Conservation (phyloP, 768 basidiomycete genomes). For the Tulasnella sp. region DNA sequence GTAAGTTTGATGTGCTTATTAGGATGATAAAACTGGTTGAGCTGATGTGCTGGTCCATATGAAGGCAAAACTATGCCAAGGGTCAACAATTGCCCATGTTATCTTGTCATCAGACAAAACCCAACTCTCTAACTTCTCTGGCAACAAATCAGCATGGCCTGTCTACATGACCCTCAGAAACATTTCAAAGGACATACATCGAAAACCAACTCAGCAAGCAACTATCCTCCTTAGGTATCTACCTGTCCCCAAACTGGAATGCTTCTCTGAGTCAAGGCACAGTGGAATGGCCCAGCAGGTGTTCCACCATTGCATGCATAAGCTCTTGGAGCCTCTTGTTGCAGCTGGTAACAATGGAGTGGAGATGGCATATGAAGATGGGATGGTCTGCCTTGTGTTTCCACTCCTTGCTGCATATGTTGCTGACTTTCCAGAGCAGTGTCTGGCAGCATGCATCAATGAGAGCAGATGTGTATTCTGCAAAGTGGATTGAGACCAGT, state of each 20-base stretch:
- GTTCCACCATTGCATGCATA: slow-evolving; percentile 33
- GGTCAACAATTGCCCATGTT: slow-evolving; percentile 33
- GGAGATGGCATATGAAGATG: slow-evolving; percentile 31
- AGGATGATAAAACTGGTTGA: no score
- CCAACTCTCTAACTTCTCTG: slow-evolving; percentile 28
- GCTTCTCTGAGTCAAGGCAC: slow-evolving; percentile 29
- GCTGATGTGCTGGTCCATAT: no score
- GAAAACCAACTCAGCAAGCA: slow-evolving; percentile 30
- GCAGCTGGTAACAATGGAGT: slow-evolving; percentile 28
- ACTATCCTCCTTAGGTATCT: slow-evolving; percentile 34
- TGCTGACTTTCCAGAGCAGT: slow-evolving; percentile 20
- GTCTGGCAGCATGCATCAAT: slow-evolving; percentile 12
- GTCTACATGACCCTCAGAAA: slow-evolving; percentile 38
- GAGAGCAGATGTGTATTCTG: slow-evolving; percentile 16
- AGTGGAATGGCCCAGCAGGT: slow-evolving; percentile 28
- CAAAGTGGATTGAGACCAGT: neutral
- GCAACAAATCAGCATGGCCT: slow-evolving; percentile 37
- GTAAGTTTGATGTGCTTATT: neutral
- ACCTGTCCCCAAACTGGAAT: slow-evolving; percentile 29
- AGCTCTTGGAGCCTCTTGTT: slow-evolving; percentile 28
- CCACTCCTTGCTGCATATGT: slow-evolving; percentile 32
- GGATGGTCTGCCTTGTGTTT: slow-evolving; percentile 25
- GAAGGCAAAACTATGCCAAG: slow-evolving; percentile 9
- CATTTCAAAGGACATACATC: slow-evolving; percentile 32
- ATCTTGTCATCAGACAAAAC: slow-evolving; percentile 43